Evolutionary conservation across 495 filamentous ascomycete species (phyloP), one percentile per base, ranked within the genome.

Genomic region (Podospora appendiculata): DNA sequence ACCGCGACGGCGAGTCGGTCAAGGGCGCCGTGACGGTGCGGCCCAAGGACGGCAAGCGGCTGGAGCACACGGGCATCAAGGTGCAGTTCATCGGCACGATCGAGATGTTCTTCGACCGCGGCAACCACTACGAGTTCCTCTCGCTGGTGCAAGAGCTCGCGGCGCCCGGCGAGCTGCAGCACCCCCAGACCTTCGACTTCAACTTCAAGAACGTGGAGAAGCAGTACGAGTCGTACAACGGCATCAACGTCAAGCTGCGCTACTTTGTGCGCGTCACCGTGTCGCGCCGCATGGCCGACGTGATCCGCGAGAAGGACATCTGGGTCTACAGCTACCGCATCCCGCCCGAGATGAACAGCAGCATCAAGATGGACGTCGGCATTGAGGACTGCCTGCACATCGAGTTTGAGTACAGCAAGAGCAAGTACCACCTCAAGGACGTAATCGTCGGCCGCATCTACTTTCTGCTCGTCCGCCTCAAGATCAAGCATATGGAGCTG

Each of bases 121-220:
- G 92, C 63, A 99, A 96, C 67, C 94, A 99, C 73, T 94, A 99
- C 75, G 93, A 99, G 73, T 99, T 99, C 69, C 84, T 97, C 41
- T 95, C 89, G 18, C 80, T 97, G 13, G 90, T 90, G 50, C 93
- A 96, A 66, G 93, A 99, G 68, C 82, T 99, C 32, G 93, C 93
- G 9, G 90, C 90, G 17, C 93, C 93, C 2, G 94, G 93, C 61
- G 93, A 99, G 70, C 84, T 99, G 49, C 91, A 97, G 58, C 93
- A 99, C 72, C 94, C 93, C 35, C 94, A 97, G 73, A 95, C 90
- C 41, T 96, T 95, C 76, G 89, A 94, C 52, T 99, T 99, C 82
- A 95, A 96, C 74, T 99, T 99, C 81, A 99, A 97, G 72, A 97
- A 97, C 69, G 88, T 99, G 59, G 93, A 99, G 79, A 99, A 99